A percentile compares a stretch with the other conserved stretches of the same genome.
phyloP scores from a whole-genome alignment of 2,329 filamentous ascomycete species.

The Cladophialophora exuberans region DNA sequence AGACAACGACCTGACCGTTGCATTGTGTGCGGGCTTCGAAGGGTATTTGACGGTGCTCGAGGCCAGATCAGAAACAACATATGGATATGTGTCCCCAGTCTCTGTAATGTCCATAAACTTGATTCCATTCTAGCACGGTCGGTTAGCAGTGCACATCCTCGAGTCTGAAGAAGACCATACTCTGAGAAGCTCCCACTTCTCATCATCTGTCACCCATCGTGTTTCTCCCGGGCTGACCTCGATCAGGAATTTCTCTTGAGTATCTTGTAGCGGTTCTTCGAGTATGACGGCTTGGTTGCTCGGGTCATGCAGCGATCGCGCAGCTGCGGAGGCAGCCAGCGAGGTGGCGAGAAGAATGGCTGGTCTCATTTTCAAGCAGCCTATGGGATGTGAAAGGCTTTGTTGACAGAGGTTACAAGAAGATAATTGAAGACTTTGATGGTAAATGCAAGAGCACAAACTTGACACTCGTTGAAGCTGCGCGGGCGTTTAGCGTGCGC shows the following conservation, averaged over 20 bases:
- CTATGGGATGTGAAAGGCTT: too few species aligned
- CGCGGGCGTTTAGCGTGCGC: too few species aligned
- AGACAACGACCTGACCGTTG: slow-evolving; percentile 69
- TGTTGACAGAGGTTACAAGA: too few species aligned
- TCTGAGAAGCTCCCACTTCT: slow-evolving; percentile 89
- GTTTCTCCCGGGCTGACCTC: slow-evolving; percentile 84
- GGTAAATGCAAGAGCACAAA: background rate
- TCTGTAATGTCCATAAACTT: slow-evolving; percentile 96
- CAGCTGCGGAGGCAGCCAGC: slow-evolving; percentile 39
- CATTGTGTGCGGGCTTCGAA: slow-evolving; percentile 64
- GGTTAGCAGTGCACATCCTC: too few species aligned
- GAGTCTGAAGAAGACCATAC: slow-evolving; percentile 54
- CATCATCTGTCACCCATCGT: slow-evolving; percentile 85
- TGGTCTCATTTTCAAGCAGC: slow-evolving; percentile 43
- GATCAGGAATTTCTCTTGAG: slow-evolving; percentile 68
- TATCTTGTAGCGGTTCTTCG: slow-evolving; percentile 4
- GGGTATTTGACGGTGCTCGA: slow-evolving; percentile 63
- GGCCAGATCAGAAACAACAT: slow-evolving; percentile 41
- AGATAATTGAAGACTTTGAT: background rate
- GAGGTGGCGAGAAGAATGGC: slow-evolving; percentile 39
- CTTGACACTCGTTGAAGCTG: too few species aligned
- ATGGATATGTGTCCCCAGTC: slow-evolving; percentile 64
- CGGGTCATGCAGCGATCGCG: slow-evolving; percentile 33
- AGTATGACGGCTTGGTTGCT: slow-evolving; percentile 38
- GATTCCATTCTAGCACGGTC: slow-evolving; percentile 81